Base-by-base conservation (phyloP, 2,329 filamentous ascomycete species). In the Magnaporthales sp. region DNA sequence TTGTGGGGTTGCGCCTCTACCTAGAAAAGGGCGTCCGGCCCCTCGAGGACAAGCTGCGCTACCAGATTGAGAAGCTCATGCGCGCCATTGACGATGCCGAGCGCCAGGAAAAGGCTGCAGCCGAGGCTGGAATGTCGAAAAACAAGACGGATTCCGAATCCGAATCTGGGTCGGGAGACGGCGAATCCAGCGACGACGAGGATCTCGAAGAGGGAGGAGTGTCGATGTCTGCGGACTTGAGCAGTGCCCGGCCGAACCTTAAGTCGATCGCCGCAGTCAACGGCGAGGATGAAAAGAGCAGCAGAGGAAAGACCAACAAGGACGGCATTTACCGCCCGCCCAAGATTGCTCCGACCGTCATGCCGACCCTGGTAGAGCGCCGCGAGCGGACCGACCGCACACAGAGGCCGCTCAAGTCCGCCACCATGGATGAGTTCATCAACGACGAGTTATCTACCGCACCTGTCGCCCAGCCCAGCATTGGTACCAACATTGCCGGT, bases 61-160 rank as follows among this genome's bases (percentile, higher is more conserved):
- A 97, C 78, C 93, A 97, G 75, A 92, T 99, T 73, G 94, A 98
- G 77, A 95, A 96, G 75, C 93, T 97, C 29, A 83, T 99, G 24
- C 90, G 92, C 69, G 91, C 92, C 0, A 93, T 93, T 46, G 91
- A 96, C 68, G 89, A 94, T 71, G 84, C 86, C 4, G 84, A 89
- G 69, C 81, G 85, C 38, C 75, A 74, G 5, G 75, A 77, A 7
- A 74, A 77, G 62, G 77, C 73, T 4, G 73, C 75, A 63, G 74
- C 73, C 3, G 77, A 76, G 63, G 77, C 73, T 5, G 73, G 75
- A 62, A 73, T 73, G 3, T 77, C 76, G 3, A 72, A 72, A 2
- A 77, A 76, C 10, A 79, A 72, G 67, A 65, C 54, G 62, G 74
- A 68, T 5, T 75, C 73, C 2, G 75, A 74, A 5, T 73, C 74